phyloP scores from a whole-genome alignment of 1,139 yeast genomes.

The Diutina ranongensis region DNA sequence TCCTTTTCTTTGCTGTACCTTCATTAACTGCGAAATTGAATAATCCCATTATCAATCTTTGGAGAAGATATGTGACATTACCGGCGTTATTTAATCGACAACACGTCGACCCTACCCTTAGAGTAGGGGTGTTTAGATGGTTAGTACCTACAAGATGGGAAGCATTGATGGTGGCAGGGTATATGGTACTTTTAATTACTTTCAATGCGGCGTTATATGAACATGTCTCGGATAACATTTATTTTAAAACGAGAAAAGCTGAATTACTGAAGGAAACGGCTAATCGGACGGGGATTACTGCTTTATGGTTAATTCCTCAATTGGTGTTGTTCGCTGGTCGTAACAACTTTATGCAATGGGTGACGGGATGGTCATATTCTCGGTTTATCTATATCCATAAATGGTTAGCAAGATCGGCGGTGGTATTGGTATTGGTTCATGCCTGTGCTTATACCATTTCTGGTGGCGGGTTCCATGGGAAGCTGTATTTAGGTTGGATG shows the following conservation, averaged over 20 bases:
- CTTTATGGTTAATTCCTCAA: constrained; percentile 42
- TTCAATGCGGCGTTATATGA: constrained; percentile 9
- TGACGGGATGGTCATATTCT: constrained; percentile 41
- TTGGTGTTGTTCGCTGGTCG: constrained; percentile 38
- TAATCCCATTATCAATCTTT: constrained; percentile 21
- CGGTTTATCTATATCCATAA: constrained; percentile 29
- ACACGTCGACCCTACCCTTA: constrained; percentile 25
- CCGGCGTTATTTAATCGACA: constrained; percentile 35
- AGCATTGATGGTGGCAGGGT: constrained; percentile 14
- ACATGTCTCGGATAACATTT: constrained; percentile 13
- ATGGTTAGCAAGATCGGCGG: constrained; percentile 31
- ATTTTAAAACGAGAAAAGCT: constrained; percentile 17
- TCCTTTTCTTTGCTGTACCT: constrained; percentile 24
- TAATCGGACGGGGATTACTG: constrained; percentile 41
- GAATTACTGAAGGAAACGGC: constrained; percentile 47
- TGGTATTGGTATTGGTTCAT: constrained; percentile 36
- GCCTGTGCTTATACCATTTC: constrained; percentile 35
- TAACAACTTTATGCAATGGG: constrained; percentile 41
- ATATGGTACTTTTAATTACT: constrained; percentile 20
- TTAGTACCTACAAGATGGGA: constrained; percentile 5
- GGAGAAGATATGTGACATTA: constrained; percentile 32
- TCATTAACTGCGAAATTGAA: constrained; percentile 20
- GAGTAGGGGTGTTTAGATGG: background rate
- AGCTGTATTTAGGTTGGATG: constrained; percentile 25
- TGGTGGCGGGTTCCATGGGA: constrained; percentile 19